Base-by-base conservation (phyloP, 495 filamentous ascomycete species). In the Tuber calosporum region DNA sequence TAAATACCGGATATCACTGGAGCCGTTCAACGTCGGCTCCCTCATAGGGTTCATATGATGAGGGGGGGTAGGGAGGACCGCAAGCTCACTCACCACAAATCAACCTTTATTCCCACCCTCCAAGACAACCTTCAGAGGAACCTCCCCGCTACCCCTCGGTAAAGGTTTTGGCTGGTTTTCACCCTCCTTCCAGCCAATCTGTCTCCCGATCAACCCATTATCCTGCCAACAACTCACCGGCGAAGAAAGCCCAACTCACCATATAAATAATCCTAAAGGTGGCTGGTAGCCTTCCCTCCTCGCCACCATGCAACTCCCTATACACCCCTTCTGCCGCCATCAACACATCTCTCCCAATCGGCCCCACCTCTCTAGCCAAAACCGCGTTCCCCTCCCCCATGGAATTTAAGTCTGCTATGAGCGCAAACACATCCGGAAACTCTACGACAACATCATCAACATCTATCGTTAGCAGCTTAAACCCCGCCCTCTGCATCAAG, bases 181-280 rank as follows among this genome's bases (percentile, higher is more conserved):
- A 0, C 90, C 90, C 78, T 94, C 92, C 82, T 94, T 96, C 96
- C 96, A 99, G 26, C 96, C 96, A 84, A 99, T 98, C 93, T 98
- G 94, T 38, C 58, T 38, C 38, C 42, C 20, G 48, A 36, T 30
- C 19, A 69, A 70, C 39, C 79, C 67, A 20, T 37, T 75, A 95
- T 85, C 72, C 92, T 71, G 30, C n/a, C 30, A 71, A 22, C 36
- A 15, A 37, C 41, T 30, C 30, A 13, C n/a, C 45, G 11, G 1
- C 17, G 41, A n/a, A 38, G 26, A 17, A 36, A 7, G 34, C 40
- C 40, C 9, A 36, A 72, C 79, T 30, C 67, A 81, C 79, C 79
- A 81, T 81, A 75, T 79, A 78, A 70, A 81, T 81, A 66, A 81
- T 84, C 22, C 90, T 81, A 75, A 81, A 81, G 88, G 69, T 92